Evolutionary conservation across 2,329 filamentous ascomycete genomes (phyloP).

Genomic region (Cytospora leucostoma): DNA sequence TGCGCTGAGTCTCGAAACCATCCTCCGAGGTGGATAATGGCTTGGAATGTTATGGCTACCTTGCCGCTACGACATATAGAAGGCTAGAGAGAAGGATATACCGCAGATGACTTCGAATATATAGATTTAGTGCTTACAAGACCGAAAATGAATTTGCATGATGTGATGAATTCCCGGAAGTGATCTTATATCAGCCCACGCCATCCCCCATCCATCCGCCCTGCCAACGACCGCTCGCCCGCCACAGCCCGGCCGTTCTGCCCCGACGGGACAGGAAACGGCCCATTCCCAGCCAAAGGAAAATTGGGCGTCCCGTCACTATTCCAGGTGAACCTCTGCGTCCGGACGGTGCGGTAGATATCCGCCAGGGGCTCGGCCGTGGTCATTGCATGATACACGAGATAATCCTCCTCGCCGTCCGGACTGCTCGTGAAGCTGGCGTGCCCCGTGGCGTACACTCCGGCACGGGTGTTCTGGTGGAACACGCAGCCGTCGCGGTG

Average conservation of each 20-base stretch:
- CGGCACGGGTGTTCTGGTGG: constrained; percentile 38
- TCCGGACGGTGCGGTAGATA: constrained; percentile 37
- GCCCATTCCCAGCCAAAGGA: constrained; percentile 39
- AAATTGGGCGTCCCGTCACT: constrained; percentile 39
- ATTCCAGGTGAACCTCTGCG: constrained; percentile 40
- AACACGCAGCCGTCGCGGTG: constrained; percentile 39
- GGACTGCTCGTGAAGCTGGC: constrained; percentile 40
- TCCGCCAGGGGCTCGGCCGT: constrained; percentile 37
- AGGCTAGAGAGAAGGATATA: neutral
- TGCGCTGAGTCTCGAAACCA: neutral
- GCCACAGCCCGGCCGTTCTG: constrained; percentile 31
- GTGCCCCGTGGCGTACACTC: constrained; percentile 40
- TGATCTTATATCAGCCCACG: neutral
- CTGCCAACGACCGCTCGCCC: constrained; percentile 28
- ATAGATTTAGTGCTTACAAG: neutral
- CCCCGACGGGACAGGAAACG: constrained; percentile 37
- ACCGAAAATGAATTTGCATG: neutral
- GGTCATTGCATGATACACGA: constrained; percentile 41
- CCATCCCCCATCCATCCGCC: neutral
- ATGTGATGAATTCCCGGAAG: neutral
- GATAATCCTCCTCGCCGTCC: constrained; percentile 38
- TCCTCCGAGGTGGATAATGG: neutral
- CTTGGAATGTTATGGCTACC: neutral
- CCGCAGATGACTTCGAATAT: neutral
- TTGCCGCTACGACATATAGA: neutral